Percentiles rank a stretch among this genome's conserved stretches.
These are phyloP conservation scores for Syzygium grande DNA, from an alignment of 345 rosid genomes.

Conservation along the genomic window DNA sequence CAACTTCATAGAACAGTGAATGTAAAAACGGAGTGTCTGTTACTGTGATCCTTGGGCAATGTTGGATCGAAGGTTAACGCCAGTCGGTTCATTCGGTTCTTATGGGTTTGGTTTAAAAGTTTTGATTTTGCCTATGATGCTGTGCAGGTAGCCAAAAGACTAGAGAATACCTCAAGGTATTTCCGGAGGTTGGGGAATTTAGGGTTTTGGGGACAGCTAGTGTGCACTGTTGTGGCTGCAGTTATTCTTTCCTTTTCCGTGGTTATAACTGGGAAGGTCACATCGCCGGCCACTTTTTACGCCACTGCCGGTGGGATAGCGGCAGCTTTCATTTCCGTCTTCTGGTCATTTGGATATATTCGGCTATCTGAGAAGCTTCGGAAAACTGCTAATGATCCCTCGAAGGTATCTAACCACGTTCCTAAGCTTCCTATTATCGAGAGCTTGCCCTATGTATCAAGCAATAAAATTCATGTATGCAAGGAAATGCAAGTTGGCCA, in stretches of 20 bases:
- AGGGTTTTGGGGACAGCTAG: slow-evolving; percentile 97
- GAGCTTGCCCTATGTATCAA: neutral
- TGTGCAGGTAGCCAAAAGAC: slow-evolving; percentile 79
- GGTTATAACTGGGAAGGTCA: slow-evolving; percentile 67
- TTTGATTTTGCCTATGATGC: neutral
- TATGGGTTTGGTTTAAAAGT: neutral
- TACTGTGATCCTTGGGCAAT: neutral
- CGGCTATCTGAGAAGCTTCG: slow-evolving; percentile 80
- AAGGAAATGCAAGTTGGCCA: neutral
- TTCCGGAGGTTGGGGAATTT: slow-evolving; percentile 85
- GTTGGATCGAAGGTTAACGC: neutral
- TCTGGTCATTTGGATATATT: slow-evolving; percentile 95
- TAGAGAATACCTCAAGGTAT: slow-evolving; percentile 83
- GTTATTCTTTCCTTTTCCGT: slow-evolving; percentile 85
- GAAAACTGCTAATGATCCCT: slow-evolving; percentile 68
- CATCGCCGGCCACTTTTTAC: slow-evolving; percentile 79
- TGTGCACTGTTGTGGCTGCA: slow-evolving; percentile 77
- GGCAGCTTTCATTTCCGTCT: slow-evolving; percentile 82
- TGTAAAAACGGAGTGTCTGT: neutral
- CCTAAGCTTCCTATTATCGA: neutral
- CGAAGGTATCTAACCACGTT: slow-evolving; percentile 53
- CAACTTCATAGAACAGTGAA: neutral
- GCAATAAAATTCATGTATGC: neutral
- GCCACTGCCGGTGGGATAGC: slow-evolving; percentile 87
- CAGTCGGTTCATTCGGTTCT: neutral